Evolutionary conservation across 73 alveolate species (phyloP).

Genomic region (Paramecium tetraurelia): DNA sequence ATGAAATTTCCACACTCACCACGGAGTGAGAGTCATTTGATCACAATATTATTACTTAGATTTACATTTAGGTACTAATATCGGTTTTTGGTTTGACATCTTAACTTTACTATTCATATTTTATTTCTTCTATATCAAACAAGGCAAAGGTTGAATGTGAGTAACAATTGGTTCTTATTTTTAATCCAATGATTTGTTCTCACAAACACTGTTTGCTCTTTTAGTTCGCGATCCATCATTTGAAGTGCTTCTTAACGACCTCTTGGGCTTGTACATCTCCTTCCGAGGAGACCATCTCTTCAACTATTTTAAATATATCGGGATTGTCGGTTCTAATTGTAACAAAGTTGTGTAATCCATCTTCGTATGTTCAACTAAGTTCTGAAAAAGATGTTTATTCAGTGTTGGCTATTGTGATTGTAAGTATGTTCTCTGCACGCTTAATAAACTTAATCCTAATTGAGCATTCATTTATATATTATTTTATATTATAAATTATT

Average conservation of each 20-base stretch:
- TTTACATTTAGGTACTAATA: background rate
- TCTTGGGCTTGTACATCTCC: background rate
- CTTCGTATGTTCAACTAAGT: background rate
- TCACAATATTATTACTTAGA: conserved; percentile 20
- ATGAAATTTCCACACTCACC: conserved; percentile 46
- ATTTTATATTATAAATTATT: background rate
- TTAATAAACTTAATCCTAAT: background rate
- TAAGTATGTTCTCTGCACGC: background rate
- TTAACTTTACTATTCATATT: background rate
- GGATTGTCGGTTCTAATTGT: conserved; percentile 16
- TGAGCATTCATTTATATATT: background rate
- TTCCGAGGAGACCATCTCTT: background rate
- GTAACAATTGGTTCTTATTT: background rate
- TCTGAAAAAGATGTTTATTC: background rate
- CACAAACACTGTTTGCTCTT: background rate
- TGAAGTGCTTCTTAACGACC: background rate
- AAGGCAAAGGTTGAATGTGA: background rate
- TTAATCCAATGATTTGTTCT: background rate
- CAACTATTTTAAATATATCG: background rate
- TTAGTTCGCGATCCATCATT: background rate
- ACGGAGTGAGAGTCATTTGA: conserved; percentile 53
- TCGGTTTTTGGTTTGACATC: background rate
- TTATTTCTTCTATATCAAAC: background rate
- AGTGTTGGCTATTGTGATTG: background rate
- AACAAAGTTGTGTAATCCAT: background rate